Evolutionary conservation across 352 stramenopile species (phyloP), one percentile per base, ranked within the genome.

Genomic region (Phytophthora constricta): DNA sequence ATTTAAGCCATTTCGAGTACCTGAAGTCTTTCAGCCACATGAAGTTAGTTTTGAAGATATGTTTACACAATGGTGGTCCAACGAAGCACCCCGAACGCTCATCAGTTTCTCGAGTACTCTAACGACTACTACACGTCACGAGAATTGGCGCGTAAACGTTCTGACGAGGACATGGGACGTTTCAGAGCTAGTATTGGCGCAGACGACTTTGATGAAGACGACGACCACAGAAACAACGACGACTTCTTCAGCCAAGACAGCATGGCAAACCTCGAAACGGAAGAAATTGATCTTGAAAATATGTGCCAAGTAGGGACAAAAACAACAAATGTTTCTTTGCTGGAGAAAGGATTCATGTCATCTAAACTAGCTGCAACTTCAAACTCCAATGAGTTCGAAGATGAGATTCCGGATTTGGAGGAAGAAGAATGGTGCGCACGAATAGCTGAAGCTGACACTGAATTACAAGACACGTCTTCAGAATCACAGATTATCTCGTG

Each of bases 41-140:
- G 33, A 19, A 5, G n/a, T 10, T 27, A 56, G 17, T 16, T 43
- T 56, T 31, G 19, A 23, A 8, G 31, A 56, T 27, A 31, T 56
- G 28, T 56, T 56, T 11, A 37, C 31, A 13, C 31, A 37, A 11
- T 58, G 33, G 33, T 58, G 50, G 22, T 4, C 7, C n/a, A 22
- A 47, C 13, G 28, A 58, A 37, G 50, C 33, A 37, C 28, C 50
- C 17, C n/a, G 2, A 58, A 3, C 5, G 33, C 33, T 3, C 50
- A 47, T 11, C 19, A 25, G 1, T 47, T 31, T 47, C 20, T 58
- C n/a, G 8, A 47, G 14, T 23, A 37, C 20, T 58, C 50, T 2
- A 46, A 58, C 20, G 20, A 58, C 33, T 58, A 48, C 22, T 58
- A 48, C 10, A 58, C 50, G 4, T 47, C 50, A 4, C n/a, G 33